Base-by-base conservation (phyloP, 129 eudicot species). In the Saussurea involucrata region DNA sequence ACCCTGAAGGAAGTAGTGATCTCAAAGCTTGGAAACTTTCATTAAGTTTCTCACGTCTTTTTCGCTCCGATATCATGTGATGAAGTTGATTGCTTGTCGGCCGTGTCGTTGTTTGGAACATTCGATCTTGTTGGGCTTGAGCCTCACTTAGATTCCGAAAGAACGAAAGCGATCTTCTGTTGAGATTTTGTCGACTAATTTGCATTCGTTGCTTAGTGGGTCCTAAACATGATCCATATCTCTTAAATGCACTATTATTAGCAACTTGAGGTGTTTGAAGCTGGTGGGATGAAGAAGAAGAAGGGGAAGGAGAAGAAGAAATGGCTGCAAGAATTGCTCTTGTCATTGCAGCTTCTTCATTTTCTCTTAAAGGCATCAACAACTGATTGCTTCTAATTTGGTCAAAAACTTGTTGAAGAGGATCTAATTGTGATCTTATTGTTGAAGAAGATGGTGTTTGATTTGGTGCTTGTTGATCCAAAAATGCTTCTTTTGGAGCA, bases 1-100 rank as follows among this genome's bases (percentile, higher is more conserved):
- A 74, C 24, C 94, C 96, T 3, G 86, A 89, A 69, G 99, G 99
- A 76, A 95, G 96, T 60, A 95, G 24, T 46, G 97, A 86, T 80
- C 92, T 86, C 72, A 95, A 81, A 6, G 88, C 82, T 76, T 92
- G 92, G 40, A 95, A 88, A 87, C 89, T 92, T 10, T 92, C 95
- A 74, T 92, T 95, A 13, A 92, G 82, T 66, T 90, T 95, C 63
- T 90, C 95, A 28, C 99, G 42, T 22, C 99, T 69, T 74, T 71
- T 85, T 75, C 97, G 66, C 73, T 95, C 99, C 0, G 92, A 80
- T 20, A 95, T 89, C 95, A 92, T 86, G 71, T 92, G 99, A 58
- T 91, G 93, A 83, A 86, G 66, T 73, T 86, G 96, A 42, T 70
- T 77, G 40, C 76, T 83, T 4, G 82, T 73, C 12, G 93, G 91